A percentile compares a stretch with the other conserved stretches of the same genome.
These are phyloP conservation scores for Telfairia occidentalis DNA, from an alignment of 331 rosid species.

Conservation along the genomic window DNA sequence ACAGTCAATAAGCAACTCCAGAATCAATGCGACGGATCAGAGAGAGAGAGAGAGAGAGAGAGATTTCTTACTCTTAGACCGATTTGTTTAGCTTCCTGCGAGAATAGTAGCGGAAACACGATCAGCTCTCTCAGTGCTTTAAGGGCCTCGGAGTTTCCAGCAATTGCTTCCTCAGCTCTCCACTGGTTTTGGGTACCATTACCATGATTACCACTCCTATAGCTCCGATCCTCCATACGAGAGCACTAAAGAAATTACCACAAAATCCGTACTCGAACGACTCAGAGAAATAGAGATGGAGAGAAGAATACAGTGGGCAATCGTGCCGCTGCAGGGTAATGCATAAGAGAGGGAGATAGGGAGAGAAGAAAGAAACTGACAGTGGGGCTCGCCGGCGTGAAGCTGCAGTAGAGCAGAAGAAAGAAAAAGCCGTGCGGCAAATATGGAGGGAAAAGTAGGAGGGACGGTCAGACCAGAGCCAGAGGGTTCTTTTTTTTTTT, in stretches of 20 bases:
- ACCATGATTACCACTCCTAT: constrained; percentile 3
- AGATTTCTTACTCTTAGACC: constrained; percentile 50
- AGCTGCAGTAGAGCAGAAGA: too few species aligned
- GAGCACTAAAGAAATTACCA: background rate
- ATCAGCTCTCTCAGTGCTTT: constrained; percentile 68
- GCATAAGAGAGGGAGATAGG: too few species aligned
- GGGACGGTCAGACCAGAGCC: too few species aligned
- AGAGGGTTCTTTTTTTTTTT: too few species aligned
- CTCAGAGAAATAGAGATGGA: background rate
- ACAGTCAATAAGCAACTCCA: background rate
- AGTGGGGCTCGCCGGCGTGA: too few species aligned
- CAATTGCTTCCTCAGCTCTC: constrained; percentile 71
- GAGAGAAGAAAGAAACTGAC: too few species aligned
- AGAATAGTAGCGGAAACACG: constrained; percentile 44
- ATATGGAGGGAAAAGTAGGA: too few species aligned
- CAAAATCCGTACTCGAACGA: background rate
- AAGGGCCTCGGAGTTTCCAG: constrained; percentile 61
- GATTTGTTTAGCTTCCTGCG: constrained; percentile 37
- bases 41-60: background rate
- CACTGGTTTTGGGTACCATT: constrained; percentile 9
- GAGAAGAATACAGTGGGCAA: too few species aligned
- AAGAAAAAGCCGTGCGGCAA: too few species aligned
- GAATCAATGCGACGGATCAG: background rate
- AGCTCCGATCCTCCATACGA: constrained; percentile 21
- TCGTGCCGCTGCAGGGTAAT: too few species aligned